phyloP scores from a whole-genome alignment of 2,329 filamentous ascomycete species.

The Alternaria conjuncta region DNA sequence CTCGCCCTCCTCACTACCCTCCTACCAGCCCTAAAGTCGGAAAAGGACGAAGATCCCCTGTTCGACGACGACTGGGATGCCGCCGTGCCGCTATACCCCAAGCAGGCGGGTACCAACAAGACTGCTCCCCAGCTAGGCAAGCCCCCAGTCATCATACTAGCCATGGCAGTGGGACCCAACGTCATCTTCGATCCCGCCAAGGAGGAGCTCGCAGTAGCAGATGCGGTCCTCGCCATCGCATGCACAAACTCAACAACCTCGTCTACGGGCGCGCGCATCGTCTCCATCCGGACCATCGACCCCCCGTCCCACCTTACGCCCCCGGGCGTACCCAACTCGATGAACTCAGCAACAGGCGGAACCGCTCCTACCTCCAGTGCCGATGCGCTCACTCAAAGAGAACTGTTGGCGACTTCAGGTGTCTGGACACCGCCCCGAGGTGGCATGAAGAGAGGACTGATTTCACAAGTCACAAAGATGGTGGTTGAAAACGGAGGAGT shows the following conservation, averaged over 20 bases:
- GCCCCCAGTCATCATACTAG: slow-evolving; percentile 88
- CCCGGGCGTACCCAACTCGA: slow-evolving; percentile 55
- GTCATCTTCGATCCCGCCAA: slow-evolving; percentile 92
- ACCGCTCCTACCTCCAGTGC: slow-evolving; percentile 45
- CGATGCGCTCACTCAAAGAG: slow-evolving; percentile 55
- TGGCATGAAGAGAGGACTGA: slow-evolving; percentile 75
- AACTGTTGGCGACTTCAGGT: slow-evolving; percentile 65
- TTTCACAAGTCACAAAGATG: slow-evolving; percentile 77
- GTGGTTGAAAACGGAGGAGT: slow-evolving; percentile 80
- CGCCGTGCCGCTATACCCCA: slow-evolving; percentile 76
- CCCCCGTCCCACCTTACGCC: slow-evolving; percentile 57
- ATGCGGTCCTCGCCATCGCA: slow-evolving; percentile 85
- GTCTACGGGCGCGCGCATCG: slow-evolving; percentile 41
- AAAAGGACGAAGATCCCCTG: slow-evolving; percentile 92
- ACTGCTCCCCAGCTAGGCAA: slow-evolving; percentile 50
- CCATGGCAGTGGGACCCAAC: slow-evolving; percentile 84
- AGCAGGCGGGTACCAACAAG: slow-evolving; percentile 37
- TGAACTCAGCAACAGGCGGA: slow-evolving; percentile 55
- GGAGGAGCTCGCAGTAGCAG: slow-evolving; percentile 92
- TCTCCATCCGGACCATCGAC: slow-evolving; percentile 58
- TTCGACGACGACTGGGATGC: slow-evolving; percentile 98
- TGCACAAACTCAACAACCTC: slow-evolving; percentile 57
- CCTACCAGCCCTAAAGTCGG: slow-evolving; percentile 83
- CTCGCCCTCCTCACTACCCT: slow-evolving; percentile 88
- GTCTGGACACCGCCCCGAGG: slow-evolving; percentile 89